Conservation (phyloP, 768 basidiomycete genomes). For the Boletus rubroflammeus region DNA sequence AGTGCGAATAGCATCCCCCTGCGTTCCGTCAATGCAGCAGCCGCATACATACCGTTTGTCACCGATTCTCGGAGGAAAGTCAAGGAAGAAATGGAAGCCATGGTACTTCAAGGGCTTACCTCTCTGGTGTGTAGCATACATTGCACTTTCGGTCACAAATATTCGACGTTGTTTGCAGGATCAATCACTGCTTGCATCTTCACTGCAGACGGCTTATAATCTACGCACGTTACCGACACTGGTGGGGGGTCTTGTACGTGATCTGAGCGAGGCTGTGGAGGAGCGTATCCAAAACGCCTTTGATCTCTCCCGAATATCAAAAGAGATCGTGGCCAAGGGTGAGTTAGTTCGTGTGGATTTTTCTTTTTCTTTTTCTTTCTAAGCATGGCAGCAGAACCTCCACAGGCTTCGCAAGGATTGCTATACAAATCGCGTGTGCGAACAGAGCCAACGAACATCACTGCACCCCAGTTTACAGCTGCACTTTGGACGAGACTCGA, state of each 20-base stretch:
- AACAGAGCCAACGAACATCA: slow-evolving; percentile 87
- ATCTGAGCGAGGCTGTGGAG: slow-evolving; percentile 81
- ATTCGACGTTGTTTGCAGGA: slow-evolving; percentile 48
- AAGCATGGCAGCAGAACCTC: slow-evolving; percentile 12
- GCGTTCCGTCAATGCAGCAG: slow-evolving; percentile 69
- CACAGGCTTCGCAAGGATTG: slow-evolving; percentile 35
- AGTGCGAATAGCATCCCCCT: slow-evolving; percentile 47
- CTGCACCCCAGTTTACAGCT: slow-evolving; percentile 80
- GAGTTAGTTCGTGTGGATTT: not conserved
- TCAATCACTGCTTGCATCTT: slow-evolving; percentile 85
- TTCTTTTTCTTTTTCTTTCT: no score
- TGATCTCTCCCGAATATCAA: slow-evolving; percentile 82
- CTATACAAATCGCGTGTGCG: slow-evolving; percentile 82
- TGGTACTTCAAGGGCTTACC: slow-evolving; percentile 78
- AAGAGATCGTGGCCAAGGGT: slow-evolving; percentile 84
- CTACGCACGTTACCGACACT: slow-evolving; percentile 80
- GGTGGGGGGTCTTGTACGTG: slow-evolving; percentile 71
- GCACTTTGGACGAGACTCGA: slow-evolving; percentile 60
- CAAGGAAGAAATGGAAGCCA: slow-evolving; percentile 84
- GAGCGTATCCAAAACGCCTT: slow-evolving; percentile 78
- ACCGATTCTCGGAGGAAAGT: slow-evolving; percentile 68
- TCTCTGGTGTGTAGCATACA: slow-evolving; percentile 55
- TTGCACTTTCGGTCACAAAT: not conserved
- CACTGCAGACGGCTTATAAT: slow-evolving; percentile 95
- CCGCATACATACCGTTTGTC: slow-evolving; percentile 66